Evolutionary conservation across 306 rosid species (phyloP).

Genomic region (Vigna nakashimae): DNA sequence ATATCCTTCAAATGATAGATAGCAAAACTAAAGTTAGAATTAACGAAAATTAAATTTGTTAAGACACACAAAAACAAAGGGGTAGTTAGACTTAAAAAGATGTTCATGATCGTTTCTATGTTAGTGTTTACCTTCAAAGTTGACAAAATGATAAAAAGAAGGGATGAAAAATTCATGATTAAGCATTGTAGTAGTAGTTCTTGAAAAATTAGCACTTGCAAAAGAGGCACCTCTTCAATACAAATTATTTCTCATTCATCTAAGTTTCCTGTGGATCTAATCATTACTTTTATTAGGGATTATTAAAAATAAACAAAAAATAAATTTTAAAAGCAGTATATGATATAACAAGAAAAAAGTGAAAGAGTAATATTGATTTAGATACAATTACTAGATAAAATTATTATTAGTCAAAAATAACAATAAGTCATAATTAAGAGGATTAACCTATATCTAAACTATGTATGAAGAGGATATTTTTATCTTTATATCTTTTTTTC

Average conservation of each 20-base stretch:
- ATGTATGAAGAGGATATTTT: too few species aligned
- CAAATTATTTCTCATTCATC: neutral
- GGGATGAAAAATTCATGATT: neutral
- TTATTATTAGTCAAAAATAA: too few species aligned
- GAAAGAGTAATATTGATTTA: too few species aligned
- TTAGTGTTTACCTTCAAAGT: neutral
- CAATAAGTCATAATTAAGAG: too few species aligned
- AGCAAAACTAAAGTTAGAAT: neutral
- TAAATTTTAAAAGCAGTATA: too few species aligned
- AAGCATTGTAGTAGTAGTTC: neutral
- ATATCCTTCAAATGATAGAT: neutral
- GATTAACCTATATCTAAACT: too few species aligned
- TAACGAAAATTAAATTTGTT: neutral
- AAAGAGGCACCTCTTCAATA: neutral
- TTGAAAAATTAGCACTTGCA: neutral
- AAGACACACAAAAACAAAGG: neutral
- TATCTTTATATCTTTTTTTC: too few species aligned
- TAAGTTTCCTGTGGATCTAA: neutral
- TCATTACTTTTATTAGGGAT: neutral
- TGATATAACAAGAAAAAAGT: too few species aligned
- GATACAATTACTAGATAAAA: too few species aligned
- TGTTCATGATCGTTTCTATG: neutral
- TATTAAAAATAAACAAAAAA: neutral
- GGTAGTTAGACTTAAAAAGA: neutral
- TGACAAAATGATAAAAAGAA: neutral